Evolutionary conservation across 2,329 filamentous ascomycete species (phyloP).

Genomic region (Fusarium domesticum): DNA sequence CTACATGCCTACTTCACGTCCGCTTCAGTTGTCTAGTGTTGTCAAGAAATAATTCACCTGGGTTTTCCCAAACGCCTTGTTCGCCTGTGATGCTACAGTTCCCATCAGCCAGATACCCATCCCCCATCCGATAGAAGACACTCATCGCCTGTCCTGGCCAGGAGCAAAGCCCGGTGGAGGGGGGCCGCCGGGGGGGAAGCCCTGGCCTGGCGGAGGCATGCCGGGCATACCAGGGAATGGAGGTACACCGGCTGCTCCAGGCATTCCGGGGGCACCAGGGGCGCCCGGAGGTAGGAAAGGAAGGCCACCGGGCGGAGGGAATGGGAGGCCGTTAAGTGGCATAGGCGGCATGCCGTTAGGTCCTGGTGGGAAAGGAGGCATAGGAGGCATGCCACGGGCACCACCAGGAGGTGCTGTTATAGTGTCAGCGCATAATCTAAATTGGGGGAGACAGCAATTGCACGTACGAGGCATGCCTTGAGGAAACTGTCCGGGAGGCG

Average conservation of each 20-base stretch:
- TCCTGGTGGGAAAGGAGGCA: slow-evolving; percentile 43
- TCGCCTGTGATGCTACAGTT: slow-evolving; percentile 29
- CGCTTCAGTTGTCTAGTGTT: slow-evolving; percentile 8
- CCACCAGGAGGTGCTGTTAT: slow-evolving; percentile 47
- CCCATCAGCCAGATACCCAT: slow-evolving; percentile 17
- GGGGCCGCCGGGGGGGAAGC: slow-evolving; percentile 40
- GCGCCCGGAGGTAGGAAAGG: slow-evolving; percentile 40
- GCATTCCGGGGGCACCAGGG: slow-evolving; percentile 25
- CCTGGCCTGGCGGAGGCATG: slow-evolving; percentile 42
- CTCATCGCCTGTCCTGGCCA: slow-evolving; percentile 41
- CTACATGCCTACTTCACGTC: slow-evolving; percentile 5
- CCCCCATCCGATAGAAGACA: slow-evolving; percentile 2
- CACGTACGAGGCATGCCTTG: slow-evolving; percentile 53
- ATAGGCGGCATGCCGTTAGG: slow-evolving; percentile 45
- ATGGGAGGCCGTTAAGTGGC: slow-evolving; percentile 40
- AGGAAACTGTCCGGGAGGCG: slow-evolving; percentile 39
- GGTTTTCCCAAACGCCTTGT: slow-evolving; percentile 33
- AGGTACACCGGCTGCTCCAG: slow-evolving; percentile 19
- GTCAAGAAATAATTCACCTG: background rate
- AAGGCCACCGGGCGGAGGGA: slow-evolving; percentile 26
- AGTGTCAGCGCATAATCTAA: slow-evolving; percentile 9
- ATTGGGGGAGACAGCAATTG: background rate
- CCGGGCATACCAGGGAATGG: slow-evolving; percentile 36
- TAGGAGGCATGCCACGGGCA: slow-evolving; percentile 48
- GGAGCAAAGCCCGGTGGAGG: slow-evolving; percentile 37